Conservation (phyloP, 169 alveolate genomes). For the Hepatocystis sp. region DNA sequence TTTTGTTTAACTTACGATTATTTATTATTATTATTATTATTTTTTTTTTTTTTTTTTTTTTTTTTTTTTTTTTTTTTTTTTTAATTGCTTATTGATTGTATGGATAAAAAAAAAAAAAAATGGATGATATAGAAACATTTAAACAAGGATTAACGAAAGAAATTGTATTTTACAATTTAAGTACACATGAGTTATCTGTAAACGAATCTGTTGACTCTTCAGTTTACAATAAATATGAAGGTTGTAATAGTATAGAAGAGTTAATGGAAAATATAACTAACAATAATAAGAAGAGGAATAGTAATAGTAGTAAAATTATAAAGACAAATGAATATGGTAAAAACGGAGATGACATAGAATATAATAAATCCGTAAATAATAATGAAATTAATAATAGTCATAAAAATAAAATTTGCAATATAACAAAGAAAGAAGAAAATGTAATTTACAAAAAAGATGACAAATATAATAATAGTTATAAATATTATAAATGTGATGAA, state of each 20-base stretch:
- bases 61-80: too few species aligned
- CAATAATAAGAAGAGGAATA: too few species aligned
- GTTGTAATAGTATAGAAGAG: constrained; percentile 5
- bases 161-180: constrained; percentile 44
- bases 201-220: constrained; percentile 30
- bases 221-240: constrained; percentile 3
- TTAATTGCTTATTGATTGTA: too few species aligned
- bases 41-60: too few species aligned
- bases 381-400: neutral
- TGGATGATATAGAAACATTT: constrained; percentile 29
- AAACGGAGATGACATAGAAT: neutral
- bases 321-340: neutral
- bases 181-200: constrained; percentile 29
- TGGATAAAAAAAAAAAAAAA: too few species aligned
- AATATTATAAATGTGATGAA: neutral
- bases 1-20: too few species aligned
- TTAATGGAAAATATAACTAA: neutral
- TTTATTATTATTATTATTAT: too few species aligned
- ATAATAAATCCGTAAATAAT: neutral
- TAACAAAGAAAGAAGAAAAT: too few species aligned
- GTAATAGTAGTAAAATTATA: constrained; percentile 10
- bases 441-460: too few species aligned
- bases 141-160: constrained; percentile 41
- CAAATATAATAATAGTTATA: neutral
- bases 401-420: too few species aligned